Conservation (phyloP, 163 green algal genomes). For the Scenedesmus sp. region DNA sequence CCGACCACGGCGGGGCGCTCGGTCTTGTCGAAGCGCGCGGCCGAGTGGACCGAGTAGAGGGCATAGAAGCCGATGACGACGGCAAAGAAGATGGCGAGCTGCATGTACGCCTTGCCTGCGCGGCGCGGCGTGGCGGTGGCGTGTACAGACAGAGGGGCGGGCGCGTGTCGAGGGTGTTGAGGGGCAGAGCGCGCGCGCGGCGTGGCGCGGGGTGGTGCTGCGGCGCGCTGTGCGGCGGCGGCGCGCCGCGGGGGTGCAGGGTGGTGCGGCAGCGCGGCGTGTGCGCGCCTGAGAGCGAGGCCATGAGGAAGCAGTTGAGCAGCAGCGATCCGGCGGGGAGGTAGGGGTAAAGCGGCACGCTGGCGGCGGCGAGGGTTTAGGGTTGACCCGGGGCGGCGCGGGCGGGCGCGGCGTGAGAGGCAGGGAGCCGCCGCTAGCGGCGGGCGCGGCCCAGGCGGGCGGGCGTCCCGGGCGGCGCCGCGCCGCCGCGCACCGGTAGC, state of each 20-base stretch:
- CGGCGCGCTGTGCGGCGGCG: too few species aligned
- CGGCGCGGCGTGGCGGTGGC: too few species aligned
- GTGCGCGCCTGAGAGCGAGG: neutral
- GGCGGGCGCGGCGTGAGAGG: too few species aligned
- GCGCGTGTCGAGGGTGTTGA: neutral
- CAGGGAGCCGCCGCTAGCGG: too few species aligned
- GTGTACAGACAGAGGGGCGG: neutral
- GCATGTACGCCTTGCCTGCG: constrained; percentile 28
- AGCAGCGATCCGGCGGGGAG: constrained; percentile 19
- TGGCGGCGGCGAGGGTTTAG: too few species aligned
- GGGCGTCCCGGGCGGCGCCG: too few species aligned
- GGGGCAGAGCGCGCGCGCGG: neutral
- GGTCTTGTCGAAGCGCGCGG: neutral
- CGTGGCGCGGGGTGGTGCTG: too few species aligned
- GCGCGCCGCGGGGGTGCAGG: too few species aligned
- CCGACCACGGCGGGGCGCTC: neutral
- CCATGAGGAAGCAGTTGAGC: constrained; percentile 45
- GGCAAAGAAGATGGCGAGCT: constrained; percentile 40
- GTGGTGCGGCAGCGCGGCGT: too few species aligned
- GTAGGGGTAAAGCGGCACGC: constrained; percentile 35
- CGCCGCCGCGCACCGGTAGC: too few species aligned
- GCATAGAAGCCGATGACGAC: constrained; percentile 38
- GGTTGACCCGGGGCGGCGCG: too few species aligned
- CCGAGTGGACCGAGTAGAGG: constrained; percentile 41
- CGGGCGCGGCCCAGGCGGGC: too few species aligned